Conservation (phyloP, 352 stramenopile genomes). For the Phytophthora megakarya region DNA sequence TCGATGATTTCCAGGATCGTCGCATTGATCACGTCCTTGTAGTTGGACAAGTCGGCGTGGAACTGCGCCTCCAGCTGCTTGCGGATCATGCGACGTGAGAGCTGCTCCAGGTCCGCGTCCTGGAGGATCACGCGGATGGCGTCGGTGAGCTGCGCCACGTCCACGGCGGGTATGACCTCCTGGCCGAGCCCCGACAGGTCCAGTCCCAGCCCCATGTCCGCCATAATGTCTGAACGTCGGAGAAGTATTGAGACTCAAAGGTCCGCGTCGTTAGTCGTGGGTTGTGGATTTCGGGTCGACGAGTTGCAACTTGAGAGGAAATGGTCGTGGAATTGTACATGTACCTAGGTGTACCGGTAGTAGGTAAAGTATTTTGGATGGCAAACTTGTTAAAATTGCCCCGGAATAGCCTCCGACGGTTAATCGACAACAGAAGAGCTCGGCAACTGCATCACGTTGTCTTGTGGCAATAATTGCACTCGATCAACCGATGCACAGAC, state of each 20-base stretch:
- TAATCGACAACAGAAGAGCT: too few species aligned
- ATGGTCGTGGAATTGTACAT: constrained; percentile 1
- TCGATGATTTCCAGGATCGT: constrained; percentile 84
- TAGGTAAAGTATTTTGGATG: too few species aligned
- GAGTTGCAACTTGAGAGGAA: background rate
- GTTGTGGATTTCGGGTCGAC: too few species aligned
- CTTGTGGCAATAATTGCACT: background rate
- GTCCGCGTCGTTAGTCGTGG: background rate
- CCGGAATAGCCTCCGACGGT: constrained; percentile 5
- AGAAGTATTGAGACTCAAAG: constrained; percentile 9
- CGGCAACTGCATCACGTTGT: too few species aligned
- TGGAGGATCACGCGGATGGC: constrained; percentile 81
- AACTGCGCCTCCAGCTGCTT: constrained; percentile 87
- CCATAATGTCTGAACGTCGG: constrained; percentile 42
- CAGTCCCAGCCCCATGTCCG: constrained; percentile 64
- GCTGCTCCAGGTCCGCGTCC: constrained; percentile 82
- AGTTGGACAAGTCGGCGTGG: constrained; percentile 70
- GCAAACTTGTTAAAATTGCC: too few species aligned
- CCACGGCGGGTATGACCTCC: constrained; percentile 46
- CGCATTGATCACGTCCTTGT: constrained; percentile 87
- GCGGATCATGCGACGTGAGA: constrained; percentile 86
- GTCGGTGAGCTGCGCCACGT: constrained; percentile 65
- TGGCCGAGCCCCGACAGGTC: constrained; percentile 61
- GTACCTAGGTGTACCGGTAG: too few species aligned
- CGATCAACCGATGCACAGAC: constrained; percentile 23